phyloP scores from a whole-genome alignment of 176 grass and related monocot genomes.

The Phyllostachys edulis region DNA sequence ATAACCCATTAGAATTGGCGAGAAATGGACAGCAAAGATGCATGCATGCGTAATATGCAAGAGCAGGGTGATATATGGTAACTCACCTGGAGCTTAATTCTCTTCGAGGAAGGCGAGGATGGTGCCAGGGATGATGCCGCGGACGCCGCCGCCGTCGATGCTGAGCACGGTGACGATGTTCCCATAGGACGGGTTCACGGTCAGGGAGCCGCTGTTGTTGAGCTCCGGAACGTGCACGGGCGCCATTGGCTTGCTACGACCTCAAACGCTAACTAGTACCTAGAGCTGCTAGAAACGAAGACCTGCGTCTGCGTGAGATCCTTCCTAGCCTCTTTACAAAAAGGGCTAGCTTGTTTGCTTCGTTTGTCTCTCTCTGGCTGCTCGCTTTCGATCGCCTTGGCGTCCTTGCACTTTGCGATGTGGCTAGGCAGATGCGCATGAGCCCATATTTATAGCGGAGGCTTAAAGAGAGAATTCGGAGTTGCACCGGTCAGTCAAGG shows the following conservation, averaged over 20 bases:
- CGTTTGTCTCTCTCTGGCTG: not conserved
- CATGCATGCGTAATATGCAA: not conserved
- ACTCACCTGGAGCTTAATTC: slow-evolving; percentile 47
- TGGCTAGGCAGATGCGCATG: too few species aligned
- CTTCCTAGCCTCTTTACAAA: too few species aligned
- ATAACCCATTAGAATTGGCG: not conserved
- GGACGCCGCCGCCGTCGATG: slow-evolving; percentile 54
- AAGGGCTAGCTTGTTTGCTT: too few species aligned
- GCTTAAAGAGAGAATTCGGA: too few species aligned
- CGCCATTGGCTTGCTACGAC: not conserved
- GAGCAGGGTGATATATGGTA: not conserved
- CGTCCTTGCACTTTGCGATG: not conserved
- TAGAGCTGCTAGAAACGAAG: not conserved
- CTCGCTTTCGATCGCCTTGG: not conserved
- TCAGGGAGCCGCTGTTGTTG: not conserved
- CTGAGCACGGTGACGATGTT: slow-evolving; percentile 44
- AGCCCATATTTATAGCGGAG: not conserved
- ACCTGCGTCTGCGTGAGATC: too few species aligned
- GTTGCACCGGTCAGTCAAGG: too few species aligned
- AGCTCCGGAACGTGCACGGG: not conserved
- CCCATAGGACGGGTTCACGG: slow-evolving; percentile 13
- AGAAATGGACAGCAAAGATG: not conserved
- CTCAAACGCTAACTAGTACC: not conserved
- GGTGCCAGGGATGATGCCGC: slow-evolving; percentile 54
- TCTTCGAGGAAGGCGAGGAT: slow-evolving; percentile 50